These are phyloP conservation scores for Cytospora paraplurivora DNA, from an alignment of 2,329 filamentous ascomycete genomes.

Conservation along the genomic window DNA sequence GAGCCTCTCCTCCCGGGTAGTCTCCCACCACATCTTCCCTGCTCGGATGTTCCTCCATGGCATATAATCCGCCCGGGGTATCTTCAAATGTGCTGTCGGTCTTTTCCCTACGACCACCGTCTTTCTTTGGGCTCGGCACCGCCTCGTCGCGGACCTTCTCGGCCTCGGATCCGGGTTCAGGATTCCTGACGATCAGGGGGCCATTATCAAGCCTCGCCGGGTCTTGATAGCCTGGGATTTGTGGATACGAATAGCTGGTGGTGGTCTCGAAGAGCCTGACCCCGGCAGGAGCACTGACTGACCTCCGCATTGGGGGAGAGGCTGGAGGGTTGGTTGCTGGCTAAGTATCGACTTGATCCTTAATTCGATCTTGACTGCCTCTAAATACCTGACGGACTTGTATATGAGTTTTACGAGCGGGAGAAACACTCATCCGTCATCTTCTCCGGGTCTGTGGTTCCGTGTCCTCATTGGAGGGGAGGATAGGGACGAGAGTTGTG, in stretches of 20 bases:
- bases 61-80: background rate
- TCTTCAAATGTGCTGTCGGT: background rate
- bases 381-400: background rate
- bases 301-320: background rate
- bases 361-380: background rate
- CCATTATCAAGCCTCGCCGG: background rate
- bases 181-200: constrained; percentile 10
- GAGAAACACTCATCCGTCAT: too few species aligned
- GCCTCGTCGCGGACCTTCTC: constrained; percentile 3
- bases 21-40: background rate
- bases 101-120: background rate
- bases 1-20: background rate
- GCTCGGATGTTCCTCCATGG: background rate
- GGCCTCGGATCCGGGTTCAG: constrained; percentile 5
- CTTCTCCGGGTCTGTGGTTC: too few species aligned
- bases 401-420: too few species aligned
- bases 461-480: too few species aligned
- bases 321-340: background rate
- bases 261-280: background rate
- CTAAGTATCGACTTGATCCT: background rate
- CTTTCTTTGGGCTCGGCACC: background rate
- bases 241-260: background rate
- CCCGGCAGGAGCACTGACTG: constrained; percentile 6
- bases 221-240: constrained; percentile 4
- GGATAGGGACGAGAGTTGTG: too few species aligned